Conservation (phyloP, 2,329 filamentous ascomycete genomes). For the Apiospora phragmitis region DNA sequence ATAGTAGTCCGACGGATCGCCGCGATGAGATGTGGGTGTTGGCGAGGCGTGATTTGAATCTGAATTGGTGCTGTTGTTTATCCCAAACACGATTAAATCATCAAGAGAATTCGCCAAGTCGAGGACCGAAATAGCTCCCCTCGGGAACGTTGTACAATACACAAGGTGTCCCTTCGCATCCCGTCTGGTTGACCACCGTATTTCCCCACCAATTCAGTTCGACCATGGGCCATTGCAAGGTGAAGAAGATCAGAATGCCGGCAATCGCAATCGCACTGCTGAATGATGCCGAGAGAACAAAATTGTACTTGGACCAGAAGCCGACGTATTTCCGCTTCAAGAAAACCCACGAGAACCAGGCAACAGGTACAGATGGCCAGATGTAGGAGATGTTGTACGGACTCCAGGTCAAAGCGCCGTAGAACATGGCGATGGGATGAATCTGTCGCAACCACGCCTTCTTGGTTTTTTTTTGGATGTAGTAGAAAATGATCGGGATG, state of each 20-base stretch:
- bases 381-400: conserved; percentile 48
- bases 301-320: conserved; percentile 31
- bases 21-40: neutral
- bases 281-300: conserved; percentile 27
- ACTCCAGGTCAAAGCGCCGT: conserved; percentile 23
- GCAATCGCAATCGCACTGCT: conserved; percentile 27
- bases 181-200: conserved; percentile 34
- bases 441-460: conserved; percentile 41
- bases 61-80: neutral
- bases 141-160: conserved; percentile 33
- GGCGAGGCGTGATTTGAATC: neutral
- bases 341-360: conserved; percentile 43
- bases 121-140: conserved; percentile 33
- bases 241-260: conserved; percentile 29
- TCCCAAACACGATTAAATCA: neutral
- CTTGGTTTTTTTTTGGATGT: conserved; percentile 41
- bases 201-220: conserved; percentile 49
- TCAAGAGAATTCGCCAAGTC: conserved; percentile 38
- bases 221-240: conserved; percentile 24
- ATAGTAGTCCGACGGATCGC: neutral
- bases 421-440: conserved; percentile 49
- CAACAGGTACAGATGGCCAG: conserved; percentile 27
- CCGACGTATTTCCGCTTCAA: conserved; percentile 24
- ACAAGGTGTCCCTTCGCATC: conserved; percentile 44
- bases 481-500: conserved; percentile 43